phyloP scores from a whole-genome alignment of 208 protist species.

The Leishmania arabica region DNA sequence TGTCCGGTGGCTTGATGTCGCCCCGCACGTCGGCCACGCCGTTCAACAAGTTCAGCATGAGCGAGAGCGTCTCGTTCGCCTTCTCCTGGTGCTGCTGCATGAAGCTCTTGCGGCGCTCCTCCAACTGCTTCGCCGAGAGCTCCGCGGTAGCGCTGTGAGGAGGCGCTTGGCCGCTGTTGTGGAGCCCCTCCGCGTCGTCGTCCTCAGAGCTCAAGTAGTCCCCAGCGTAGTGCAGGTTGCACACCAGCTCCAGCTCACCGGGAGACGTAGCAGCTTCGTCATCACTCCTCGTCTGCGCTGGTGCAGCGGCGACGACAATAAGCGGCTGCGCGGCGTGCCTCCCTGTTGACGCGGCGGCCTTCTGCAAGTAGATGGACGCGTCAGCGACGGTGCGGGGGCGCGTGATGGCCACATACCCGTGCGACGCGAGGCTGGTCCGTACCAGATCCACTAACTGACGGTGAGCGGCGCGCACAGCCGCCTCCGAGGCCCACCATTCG shows the following conservation, averaged over 20 bases:
- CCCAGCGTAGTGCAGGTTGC: conserved; percentile 69
- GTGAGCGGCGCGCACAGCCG: conserved; percentile 35
- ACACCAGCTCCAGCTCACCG: conserved; percentile 37
- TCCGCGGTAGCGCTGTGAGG: background rate
- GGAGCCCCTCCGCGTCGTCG: conserved; percentile 31
- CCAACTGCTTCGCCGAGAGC: conserved; percentile 24
- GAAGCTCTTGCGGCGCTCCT: conserved; percentile 20
- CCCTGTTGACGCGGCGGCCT: background rate
- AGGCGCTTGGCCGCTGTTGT: background rate
- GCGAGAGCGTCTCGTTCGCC: conserved; percentile 60
- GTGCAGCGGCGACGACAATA: conserved; percentile 3
- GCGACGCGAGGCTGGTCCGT: background rate
- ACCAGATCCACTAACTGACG: conserved; percentile 24
- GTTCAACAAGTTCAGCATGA: conserved; percentile 96
- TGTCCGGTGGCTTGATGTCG: conserved; percentile 96
- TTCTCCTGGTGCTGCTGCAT: conserved; percentile 58
- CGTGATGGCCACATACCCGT: background rate
- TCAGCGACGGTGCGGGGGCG: conserved; percentile 10
- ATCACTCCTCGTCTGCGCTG: background rate
- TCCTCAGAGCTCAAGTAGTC: conserved; percentile 79
- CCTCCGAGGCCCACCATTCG: conserved; percentile 45
- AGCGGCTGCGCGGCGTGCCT: background rate
- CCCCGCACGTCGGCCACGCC: conserved; percentile 92
- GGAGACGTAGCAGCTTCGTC: background rate
- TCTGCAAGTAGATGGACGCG: conserved; percentile 13